Evolutionary conservation across 129 eudicot genomes (phyloP).

Genomic region (Tagetes patula): DNA sequence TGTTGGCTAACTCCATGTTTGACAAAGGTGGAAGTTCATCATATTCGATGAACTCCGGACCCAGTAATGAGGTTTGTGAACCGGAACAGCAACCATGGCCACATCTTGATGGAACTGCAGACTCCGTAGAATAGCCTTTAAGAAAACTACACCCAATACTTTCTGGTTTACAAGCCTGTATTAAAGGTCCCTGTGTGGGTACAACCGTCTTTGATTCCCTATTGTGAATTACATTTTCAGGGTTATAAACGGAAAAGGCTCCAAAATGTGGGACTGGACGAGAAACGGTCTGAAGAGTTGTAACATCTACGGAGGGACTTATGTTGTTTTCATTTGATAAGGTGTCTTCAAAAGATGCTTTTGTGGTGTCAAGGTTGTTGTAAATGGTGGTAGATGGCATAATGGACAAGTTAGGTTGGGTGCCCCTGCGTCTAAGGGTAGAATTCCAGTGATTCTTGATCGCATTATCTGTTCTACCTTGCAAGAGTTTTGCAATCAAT

Average conservation of each 20-base stretch:
- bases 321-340: conserved; percentile 43
- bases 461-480: conserved; percentile 85
- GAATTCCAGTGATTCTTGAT: conserved; percentile 97
- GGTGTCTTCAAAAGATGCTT: conserved; percentile 48
- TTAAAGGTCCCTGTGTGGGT: conserved; percentile 59
- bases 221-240: conserved; percentile 26
- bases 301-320: conserved; percentile 13
- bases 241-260: conserved; percentile 51
- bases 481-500: conserved; percentile 69
- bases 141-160: conserved; percentile 43
- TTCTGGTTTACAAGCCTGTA: conserved; percentile 45
- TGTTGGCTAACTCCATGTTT: conserved; percentile 50
- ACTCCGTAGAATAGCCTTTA: conserved; percentile 42
- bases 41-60: conserved; percentile 74
- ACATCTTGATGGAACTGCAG: conserved; percentile 53
- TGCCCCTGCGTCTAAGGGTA: conserved; percentile 52
- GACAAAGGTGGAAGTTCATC: conserved; percentile 55
- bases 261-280: conserved; percentile 55
- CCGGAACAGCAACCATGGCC: conserved; percentile 73
- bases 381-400: conserved; percentile 6
- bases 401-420: conserved; percentile 7
- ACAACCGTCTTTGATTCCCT: conserved; percentile 16
- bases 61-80: conserved; percentile 49
- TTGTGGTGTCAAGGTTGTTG: conserved; percentile 37
- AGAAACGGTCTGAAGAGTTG: conserved; percentile 27